Evolutionary conservation across 2,329 filamentous ascomycete genomes (phyloP), one percentile per base, ranked within the genome.

Genomic region (Aspergillus ruber): DNA sequence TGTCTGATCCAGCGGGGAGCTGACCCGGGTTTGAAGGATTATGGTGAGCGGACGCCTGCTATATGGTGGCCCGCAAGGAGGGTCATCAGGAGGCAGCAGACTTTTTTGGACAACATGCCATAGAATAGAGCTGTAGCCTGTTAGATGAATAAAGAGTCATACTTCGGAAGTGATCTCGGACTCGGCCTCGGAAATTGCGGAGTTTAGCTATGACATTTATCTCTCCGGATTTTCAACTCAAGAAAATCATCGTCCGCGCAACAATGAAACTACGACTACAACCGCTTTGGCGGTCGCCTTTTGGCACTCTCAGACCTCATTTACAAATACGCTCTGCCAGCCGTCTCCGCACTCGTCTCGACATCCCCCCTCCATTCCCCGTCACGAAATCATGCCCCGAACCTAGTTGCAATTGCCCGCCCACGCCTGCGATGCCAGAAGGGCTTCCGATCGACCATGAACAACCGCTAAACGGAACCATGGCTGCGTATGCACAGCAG

Each of bases 401-500:
- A 32, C 82, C 89, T 54, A 88, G 82, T 54, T 95, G 90, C 69
- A 67, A 76, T 10, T 95, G 89, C 68, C 80, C 83, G n/a, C 70
- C 79, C 1, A 84, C 85, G 61, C 84, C 85, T 10, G 83, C 86
- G 0, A 77, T 85, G 71, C 84, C 85, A 1, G 70, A 77, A 6
- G 83, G 80, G 3, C 75, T 94, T 13, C 80, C 84, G 18, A 90
- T 96, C 45, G 90, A 96, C 62, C 76, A 78, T 57, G 77, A 80
- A 51, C 80, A 80, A 35, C 75, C 79, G 15, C 73, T 96, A 39
- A 84, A 86, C 61, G 87, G 87, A 10, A 85, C 86, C 5, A 90
- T 95, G 70, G 76, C 85, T 2, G 74, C 78, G 1, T 95, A 95
- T 64, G 77, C 83, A 1, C 85, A 94, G 67, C 90, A 96, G 57